phyloP scores from a whole-genome alignment of 192 early-diverging fungal species.

The Coemansia sp. region DNA sequence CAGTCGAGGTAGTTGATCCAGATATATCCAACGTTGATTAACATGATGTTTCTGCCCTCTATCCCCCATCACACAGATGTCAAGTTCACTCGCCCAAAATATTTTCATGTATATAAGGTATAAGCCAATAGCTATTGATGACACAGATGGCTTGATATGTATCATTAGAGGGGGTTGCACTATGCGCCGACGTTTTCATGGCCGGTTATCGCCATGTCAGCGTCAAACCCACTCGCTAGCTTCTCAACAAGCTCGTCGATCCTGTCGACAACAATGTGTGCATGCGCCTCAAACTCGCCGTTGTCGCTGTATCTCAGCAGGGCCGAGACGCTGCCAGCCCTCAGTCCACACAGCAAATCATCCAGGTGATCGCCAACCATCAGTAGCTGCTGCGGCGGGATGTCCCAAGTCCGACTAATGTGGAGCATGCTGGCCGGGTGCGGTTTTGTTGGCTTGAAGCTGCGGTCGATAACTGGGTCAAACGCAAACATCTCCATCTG shows the following conservation, averaged over 20 bases:
- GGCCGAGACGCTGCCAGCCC: conserved; percentile 47
- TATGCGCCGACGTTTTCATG: conserved; percentile 1
- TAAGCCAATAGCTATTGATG: not conserved
- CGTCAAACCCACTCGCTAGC: conserved; percentile 34
- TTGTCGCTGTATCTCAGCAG: conserved; percentile 46
- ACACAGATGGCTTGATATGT: not conserved
- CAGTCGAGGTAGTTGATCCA: not conserved
- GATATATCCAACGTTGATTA: too few species aligned
- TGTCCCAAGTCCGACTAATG: conserved; percentile 42
- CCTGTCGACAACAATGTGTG: conserved; percentile 46
- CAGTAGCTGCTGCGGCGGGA: conserved; percentile 48
- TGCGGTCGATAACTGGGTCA: conserved; percentile 50
- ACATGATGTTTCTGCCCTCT: too few species aligned
- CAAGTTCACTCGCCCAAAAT: too few species aligned
- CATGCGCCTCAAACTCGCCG: conserved; percentile 25
- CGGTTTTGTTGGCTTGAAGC: conserved; percentile 53
- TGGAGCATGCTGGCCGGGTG: conserved; percentile 43
- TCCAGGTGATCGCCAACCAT: conserved; percentile 59
- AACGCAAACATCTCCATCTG: conserved; percentile 41
- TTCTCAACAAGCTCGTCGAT: conserved; percentile 32
- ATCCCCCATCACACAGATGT: too few species aligned
- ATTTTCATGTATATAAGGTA: not conserved
- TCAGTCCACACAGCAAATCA: conserved; percentile 52
- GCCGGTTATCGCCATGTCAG: conserved; percentile 24
- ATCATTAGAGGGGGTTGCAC: not conserved